Evolutionary conservation across 192 early-diverging fungal species (phyloP), one percentile per base, ranked within the genome.

Genomic region (Entomortierella chlamydospora): DNA sequence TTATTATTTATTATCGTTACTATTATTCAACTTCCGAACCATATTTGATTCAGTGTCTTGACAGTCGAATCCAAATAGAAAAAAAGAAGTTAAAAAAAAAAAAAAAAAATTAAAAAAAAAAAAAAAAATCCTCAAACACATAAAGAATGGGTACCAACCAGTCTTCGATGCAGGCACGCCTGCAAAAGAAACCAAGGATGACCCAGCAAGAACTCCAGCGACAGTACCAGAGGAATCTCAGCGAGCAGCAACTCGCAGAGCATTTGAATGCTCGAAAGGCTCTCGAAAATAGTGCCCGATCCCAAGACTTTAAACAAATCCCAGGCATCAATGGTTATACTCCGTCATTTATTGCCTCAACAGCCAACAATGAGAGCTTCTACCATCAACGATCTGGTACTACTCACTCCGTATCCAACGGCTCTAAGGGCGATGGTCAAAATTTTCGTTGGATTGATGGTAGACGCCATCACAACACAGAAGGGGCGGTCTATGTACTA

Each of bases 391-490:
- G 76, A 4, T 1, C 76, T 8, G 66, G 41, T 31, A 66, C 63
- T 7, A 33, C 64, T 22, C 56, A 79, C 17, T 79, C 76, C 0
- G 20, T 56, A 0, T 28, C 61, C 8, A 68, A 66, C n/a, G 68
- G 33, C n/a, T n/a, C n/a, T 5, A 25, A 28, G 5, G n/a, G 51
- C 13, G n/a, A 10, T 49, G 56, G 50, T 12, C 67, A 39, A 47
- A 79, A 79, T 57, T 70, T 49, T 49, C 67, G 76, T 20, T 79
- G 76, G 76, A 70, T 79, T 28, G 71, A 83, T 47, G 79, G 82
- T 8, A 65, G 84, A 53, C 74, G 81, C 29, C 83, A 68, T 54
- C 83, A 84, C 65, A 81, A 83, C 52, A 67, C 67, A 1, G 58
- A 81, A 2, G 68, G 68, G 20, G 64, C 70, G 2, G 31, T 64